Evolutionary conservation across 2,329 filamentous ascomycete genomes (phyloP).

Genomic region (Sporothrix phasma): DNA sequence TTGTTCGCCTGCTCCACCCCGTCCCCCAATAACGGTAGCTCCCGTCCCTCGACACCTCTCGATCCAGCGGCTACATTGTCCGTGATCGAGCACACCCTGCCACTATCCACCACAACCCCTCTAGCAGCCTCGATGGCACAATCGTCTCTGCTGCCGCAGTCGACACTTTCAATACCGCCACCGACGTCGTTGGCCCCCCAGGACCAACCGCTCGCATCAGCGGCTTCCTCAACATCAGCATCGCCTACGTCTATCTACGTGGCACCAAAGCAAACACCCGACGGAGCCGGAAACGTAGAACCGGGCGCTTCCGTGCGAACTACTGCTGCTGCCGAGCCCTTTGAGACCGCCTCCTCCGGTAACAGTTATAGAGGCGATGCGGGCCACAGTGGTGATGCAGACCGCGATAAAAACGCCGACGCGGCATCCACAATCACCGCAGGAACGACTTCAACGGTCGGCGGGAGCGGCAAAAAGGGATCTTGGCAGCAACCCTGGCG

Average conservation of each 20-base stretch:
- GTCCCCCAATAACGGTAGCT: slow-evolving; percentile 19
- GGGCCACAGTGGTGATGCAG: not conserved
- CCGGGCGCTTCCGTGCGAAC: not conserved
- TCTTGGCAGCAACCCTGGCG: slow-evolving; percentile 37
- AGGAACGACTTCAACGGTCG: slow-evolving; percentile 32
- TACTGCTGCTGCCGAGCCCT: slow-evolving; percentile 6
- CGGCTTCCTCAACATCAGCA: not conserved
- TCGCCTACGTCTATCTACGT: not conserved
- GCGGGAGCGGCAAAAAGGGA: slow-evolving; percentile 31
- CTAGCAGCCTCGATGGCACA: not conserved
- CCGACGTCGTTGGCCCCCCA: not conserved
- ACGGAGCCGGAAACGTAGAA: not conserved
- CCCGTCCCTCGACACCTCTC: slow-evolving; percentile 1
- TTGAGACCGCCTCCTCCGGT: not conserved
- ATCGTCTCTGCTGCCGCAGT: slow-evolving; percentile 10
- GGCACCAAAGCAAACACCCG: not conserved
- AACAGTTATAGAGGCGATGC: not conserved
- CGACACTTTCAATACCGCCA: not conserved
- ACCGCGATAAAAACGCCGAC: slow-evolving; percentile 8
- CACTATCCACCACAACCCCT: not conserved
- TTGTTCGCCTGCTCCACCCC: slow-evolving; percentile 53
- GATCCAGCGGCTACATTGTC: not conserved
- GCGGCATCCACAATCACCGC: slow-evolving; percentile 12
- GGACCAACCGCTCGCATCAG: slow-evolving; percentile 2
- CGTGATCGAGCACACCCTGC: not conserved